Evolutionary conservation across 176 grass and related monocot species (phyloP).

Genomic region (Oryza meyeriana): DNA sequence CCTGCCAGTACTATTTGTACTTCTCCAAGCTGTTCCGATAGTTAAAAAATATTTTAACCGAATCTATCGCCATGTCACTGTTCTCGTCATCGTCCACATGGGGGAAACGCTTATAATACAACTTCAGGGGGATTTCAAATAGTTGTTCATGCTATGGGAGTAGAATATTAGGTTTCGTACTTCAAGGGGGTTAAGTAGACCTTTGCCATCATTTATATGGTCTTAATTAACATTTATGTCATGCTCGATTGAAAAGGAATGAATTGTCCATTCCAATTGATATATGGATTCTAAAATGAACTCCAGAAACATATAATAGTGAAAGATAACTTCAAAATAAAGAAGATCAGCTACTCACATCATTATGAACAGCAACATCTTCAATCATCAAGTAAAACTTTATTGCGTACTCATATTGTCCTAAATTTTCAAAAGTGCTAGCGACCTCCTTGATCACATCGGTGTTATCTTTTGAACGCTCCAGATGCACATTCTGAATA

Average conservation of each 20-base stretch:
- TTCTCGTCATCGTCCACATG: too few relatives aligned
- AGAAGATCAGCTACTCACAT: slow-evolving; percentile 48
- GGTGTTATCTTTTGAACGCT: slow-evolving; percentile 49
- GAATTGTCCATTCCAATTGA: too few relatives aligned
- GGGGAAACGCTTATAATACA: too few relatives aligned
- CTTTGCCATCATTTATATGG: neutral
- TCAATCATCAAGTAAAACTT: slow-evolving; percentile 74
- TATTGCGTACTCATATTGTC: slow-evolving; percentile 64
- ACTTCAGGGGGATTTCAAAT: neutral
- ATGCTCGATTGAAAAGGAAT: neutral
- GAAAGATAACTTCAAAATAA: slow-evolving; percentile 3
- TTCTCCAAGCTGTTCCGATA: neutral
- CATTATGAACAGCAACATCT: slow-evolving; percentile 40
- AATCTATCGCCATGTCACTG: too few relatives aligned
- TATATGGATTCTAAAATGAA: neutral
- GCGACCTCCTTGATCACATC: slow-evolving; percentile 61
- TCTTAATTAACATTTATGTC: neutral
- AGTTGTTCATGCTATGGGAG: neutral
- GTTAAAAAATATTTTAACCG: neutral
- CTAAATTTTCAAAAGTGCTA: slow-evolving; percentile 53
- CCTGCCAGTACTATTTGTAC: neutral
- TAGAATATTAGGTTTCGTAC: neutral
- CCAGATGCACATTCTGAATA: slow-evolving; percentile 51
- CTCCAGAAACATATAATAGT: neutral
- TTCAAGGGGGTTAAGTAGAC: neutral